Conservation (phyloP, 371 early-diverging fungal species). For the Lichtheimia ornata region DNA sequence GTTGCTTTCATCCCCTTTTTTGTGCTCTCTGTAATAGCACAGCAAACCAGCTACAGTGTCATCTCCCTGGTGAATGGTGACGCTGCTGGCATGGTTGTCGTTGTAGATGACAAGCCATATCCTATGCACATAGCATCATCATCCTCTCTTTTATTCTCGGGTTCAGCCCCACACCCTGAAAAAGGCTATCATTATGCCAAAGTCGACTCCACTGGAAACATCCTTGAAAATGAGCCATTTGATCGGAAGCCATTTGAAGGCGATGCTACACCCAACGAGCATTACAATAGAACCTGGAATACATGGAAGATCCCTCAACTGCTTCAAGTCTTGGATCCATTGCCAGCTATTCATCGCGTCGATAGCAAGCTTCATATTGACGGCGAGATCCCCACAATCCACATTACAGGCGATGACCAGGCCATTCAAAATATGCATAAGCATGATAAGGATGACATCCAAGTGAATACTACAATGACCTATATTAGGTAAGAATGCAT, state of each 20-base stretch:
- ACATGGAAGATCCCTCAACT: background rate
- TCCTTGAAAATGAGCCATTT: conserved; percentile 13
- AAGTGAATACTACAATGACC: conserved; percentile 12
- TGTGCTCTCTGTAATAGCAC: too few relatives aligned
- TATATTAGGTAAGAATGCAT: conserved; percentile 14
- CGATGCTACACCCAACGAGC: conserved; percentile 21
- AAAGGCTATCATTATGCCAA: conserved; percentile 11
- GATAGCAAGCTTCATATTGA: conserved; percentile 16
- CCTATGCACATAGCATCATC: conserved; percentile 2
- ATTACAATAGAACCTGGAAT: conserved; percentile 24
- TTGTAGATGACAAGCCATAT: conserved; percentile 21
- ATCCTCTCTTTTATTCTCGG: conserved; percentile 11
- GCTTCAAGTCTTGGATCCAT: conserved; percentile 10
- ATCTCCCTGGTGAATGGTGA: conserved; percentile 6
- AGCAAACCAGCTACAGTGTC: conserved; percentile 16
- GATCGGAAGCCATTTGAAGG: conserved; percentile 1
- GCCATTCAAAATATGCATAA: conserved; percentile 19
- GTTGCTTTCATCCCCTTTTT: too few relatives aligned
- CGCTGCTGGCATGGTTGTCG: conserved; percentile 8
- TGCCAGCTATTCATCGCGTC: conserved; percentile 23
- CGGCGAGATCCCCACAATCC: conserved; percentile 22
- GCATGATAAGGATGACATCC: conserved; percentile 6
- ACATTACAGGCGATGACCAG: conserved; percentile 17
- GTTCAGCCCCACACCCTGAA: conserved; percentile 19
- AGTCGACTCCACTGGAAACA: conserved; percentile 6